A percentile compares a stretch with the other conserved stretches of the same genome.
phyloP scores from a whole-genome alignment of 2,329 filamentous ascomycete species.

The Huntiella decipiens region DNA sequence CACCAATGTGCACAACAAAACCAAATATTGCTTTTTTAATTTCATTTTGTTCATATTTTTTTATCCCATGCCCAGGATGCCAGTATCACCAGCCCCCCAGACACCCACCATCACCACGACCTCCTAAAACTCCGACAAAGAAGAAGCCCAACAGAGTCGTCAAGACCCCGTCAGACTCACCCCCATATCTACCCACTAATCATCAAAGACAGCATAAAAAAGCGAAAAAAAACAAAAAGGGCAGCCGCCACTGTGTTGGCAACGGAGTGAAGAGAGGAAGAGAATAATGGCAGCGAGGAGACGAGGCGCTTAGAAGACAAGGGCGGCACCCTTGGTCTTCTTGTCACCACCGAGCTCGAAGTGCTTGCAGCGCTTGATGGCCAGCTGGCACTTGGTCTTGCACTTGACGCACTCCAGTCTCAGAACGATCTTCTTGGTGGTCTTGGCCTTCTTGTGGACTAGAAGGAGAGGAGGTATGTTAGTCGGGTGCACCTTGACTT shows the following conservation, averaged over 20 bases:
- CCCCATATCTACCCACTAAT: conserved; percentile 2
- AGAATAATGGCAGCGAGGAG: conserved; percentile 21
- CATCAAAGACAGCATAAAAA: conserved; percentile 22
- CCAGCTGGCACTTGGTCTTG: conserved; percentile 96
- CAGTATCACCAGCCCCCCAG: not conserved
- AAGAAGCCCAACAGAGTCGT: conserved; percentile 20
- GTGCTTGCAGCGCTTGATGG: conserved; percentile 99
- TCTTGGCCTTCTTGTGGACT: conserved; percentile 99
- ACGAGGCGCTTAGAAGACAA: conserved; percentile 78
- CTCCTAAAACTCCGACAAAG: conserved; percentile 27
- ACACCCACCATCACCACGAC: conserved; percentile 5
- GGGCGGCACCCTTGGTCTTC: conserved; percentile 99
- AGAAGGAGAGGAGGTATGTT: not conserved
- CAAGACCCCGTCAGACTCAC: conserved; percentile 13
- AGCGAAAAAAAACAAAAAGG: conserved; percentile 23
- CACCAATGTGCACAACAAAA: not conserved
- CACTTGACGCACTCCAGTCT: conserved; percentile 92
- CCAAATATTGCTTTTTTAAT: conserved; percentile 12
- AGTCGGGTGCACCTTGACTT: no score
- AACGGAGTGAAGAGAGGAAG: conserved; percentile 24
- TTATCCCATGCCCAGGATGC: no score
- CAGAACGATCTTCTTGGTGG: conserved; percentile 99
- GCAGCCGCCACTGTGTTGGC: conserved; percentile 16
- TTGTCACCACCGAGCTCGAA: conserved; percentile 99
- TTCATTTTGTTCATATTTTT: conserved; percentile 3